A percentile compares a stretch with the other conserved stretches of the same genome.
These are phyloP conservation scores for Chaetomium tenue DNA, from an alignment of 495 filamentous ascomycete genomes.

Conservation along the genomic window DNA sequence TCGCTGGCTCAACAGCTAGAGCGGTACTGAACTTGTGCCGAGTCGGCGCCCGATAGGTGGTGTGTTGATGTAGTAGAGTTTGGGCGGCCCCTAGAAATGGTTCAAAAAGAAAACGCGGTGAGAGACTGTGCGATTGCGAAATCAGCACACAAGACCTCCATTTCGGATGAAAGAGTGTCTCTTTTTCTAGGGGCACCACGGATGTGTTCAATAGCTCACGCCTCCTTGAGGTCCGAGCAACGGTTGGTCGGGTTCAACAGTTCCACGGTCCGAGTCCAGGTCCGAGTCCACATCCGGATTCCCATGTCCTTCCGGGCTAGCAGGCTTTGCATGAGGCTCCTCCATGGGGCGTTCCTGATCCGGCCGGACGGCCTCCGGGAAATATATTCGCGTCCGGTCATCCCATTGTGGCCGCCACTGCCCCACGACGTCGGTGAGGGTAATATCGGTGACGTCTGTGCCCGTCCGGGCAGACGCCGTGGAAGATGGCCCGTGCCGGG, in stretches of 20 bases:
- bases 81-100: background rate
- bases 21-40: too few relatives aligned
- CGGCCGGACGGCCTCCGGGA: background rate
- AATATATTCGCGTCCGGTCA: conserved; percentile 20
- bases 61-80: too few relatives aligned
- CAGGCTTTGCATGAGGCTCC: conserved; percentile 4
- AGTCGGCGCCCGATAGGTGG: too few relatives aligned
- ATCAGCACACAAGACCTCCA: background rate
- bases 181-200: background rate
- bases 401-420: conserved; percentile 26
- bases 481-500: conserved; percentile 24
- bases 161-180: conserved; percentile 12
- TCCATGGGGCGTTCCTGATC: background rate
- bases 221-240: conserved; percentile 20
- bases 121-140: background rate
- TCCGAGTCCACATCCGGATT: conserved; percentile 1
- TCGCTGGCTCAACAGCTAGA: background rate
- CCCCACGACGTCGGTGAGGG: conserved; percentile 21
- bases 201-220: background rate
- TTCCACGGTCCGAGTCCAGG: conserved; percentile 7
- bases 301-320: background rate
- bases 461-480: conserved; percentile 16
- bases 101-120: background rate
- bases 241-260: conserved; percentile 15
- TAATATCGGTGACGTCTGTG: conserved; percentile 24